These are phyloP conservation scores for Gossypium rotundifolium DNA, from an alignment of 345 rosid genomes.

Conservation along the genomic window DNA sequence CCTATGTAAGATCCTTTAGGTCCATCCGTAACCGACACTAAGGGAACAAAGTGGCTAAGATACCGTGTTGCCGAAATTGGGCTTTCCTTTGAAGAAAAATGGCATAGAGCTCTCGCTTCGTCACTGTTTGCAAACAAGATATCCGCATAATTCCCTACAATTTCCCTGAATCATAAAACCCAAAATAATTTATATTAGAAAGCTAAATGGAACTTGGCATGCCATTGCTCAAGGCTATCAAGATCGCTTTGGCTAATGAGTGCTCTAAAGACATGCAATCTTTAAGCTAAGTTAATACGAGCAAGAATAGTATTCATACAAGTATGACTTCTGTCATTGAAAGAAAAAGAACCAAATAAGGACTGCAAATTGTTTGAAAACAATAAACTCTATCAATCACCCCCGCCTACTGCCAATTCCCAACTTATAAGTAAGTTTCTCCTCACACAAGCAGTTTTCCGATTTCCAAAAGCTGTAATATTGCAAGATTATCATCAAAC, in stretches of 20 bases:
- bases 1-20: constrained; percentile 86
- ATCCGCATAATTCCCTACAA: constrained; percentile 71
- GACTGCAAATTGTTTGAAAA: neutral
- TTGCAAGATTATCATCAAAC: neutral
- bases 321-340: neutral
- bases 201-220: neutral
- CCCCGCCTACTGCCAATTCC: neutral
- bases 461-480: neutral
- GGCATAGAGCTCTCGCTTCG: constrained; percentile 85
- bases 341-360: neutral
- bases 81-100: constrained; percentile 65
- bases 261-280: neutral
- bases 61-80: constrained; percentile 72
- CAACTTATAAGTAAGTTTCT: neutral
- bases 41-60: constrained; percentile 82
- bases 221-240: neutral
- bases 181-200: neutral
- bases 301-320: neutral
- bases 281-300: neutral
- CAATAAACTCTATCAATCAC: neutral
- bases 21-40: constrained; percentile 87
- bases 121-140: constrained; percentile 79
- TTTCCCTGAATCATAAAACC: constrained; percentile 50
- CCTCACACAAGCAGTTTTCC: neutral
- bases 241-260: neutral